phyloP scores from a whole-genome alignment of 331 rosid genomes.

The Malus hybrid region DNA sequence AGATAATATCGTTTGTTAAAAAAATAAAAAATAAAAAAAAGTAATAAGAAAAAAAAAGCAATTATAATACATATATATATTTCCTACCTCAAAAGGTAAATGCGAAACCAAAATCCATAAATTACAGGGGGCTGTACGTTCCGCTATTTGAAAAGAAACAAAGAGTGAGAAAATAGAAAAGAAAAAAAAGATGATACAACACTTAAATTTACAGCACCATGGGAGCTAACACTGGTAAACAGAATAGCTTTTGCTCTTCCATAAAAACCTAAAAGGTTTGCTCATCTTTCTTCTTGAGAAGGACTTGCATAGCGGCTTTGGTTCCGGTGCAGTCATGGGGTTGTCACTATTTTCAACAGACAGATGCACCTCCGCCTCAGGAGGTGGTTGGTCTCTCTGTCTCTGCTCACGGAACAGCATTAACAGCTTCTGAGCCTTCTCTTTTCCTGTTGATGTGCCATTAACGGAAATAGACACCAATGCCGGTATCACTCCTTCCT shows the following conservation, averaged over 20 bases:
- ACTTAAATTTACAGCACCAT: constrained; percentile 44
- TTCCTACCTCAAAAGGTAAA: constrained; percentile 29
- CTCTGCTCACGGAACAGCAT: constrained; percentile 85
- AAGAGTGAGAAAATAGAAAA: background rate
- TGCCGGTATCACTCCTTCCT: constrained; percentile 93
- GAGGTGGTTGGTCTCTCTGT: constrained; percentile 57
- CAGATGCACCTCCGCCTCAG: constrained; percentile 2
- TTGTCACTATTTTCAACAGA: constrained; percentile 31
- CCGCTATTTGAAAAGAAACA: constrained; percentile 28
- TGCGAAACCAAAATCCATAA: constrained; percentile 47
- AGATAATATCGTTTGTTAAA: too few species aligned
- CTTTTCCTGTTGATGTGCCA: constrained; percentile 81
- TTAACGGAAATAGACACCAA: constrained; percentile 79
- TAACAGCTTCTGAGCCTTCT: constrained; percentile 77
- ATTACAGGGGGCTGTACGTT: constrained; percentile 67
- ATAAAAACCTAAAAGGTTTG: constrained; percentile 66
- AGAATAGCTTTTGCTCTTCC: constrained; percentile 93
- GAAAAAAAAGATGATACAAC: constrained; percentile 28
- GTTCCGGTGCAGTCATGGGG: constrained; percentile 37
- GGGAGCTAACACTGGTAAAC: constrained; percentile 63
- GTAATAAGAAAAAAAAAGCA: too few species aligned
- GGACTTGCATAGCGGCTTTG: constrained; percentile 66
- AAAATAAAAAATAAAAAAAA: too few species aligned
- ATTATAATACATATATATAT: background rate
- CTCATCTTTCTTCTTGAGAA: constrained; percentile 67